Base-by-base conservation (phyloP, 2,329 filamentous ascomycete genomes). In the Neonectria punicea region DNA sequence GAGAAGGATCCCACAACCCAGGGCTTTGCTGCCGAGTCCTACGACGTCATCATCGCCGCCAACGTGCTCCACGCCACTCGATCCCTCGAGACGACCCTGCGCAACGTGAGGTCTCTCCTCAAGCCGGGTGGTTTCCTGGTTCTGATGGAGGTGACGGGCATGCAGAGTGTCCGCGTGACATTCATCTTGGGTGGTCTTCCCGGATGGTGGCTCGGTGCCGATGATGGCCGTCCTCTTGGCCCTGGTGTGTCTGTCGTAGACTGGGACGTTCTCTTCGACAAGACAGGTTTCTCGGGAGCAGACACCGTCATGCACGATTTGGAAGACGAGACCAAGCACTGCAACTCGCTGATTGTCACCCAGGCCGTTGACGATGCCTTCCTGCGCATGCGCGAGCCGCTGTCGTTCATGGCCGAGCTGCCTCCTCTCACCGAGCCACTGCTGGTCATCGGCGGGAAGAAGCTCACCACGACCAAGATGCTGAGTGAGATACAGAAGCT, bases 51-150 rank as follows among this genome's bases (percentile, higher is more conserved):
- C 36, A 57, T 78, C 39, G 72, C 76, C n/a, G 67, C 74, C 13
- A 78, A 77, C 32, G 76, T 77, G 7, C 61, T 78, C 1, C 77
- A 79, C 36, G 77, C 76, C 4, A 79, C 76, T 0, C 65, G 60
- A 6, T 68, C 66, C 11, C 66, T 79, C 2, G 61, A 72, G 10
- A 54, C 63, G 2, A 75, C 77, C 1, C 53, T 79, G 18, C 47
- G 39, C 4, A 71, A 77, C 28, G 68, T 70, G 0, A 64, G 63
- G 6, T 64, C 32, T 25, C 65, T 79, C 1, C 66, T 79, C 8
- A 77, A 73, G 49, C 75, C 78, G 0, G 76, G 74, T 6, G 78
- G 78, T 2, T 74, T 72, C 51, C 71, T 80, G 4, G 49, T 77
- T 4, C 64, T 79, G 4, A 69, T 76, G 16, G 77, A 79, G 47